Base-by-base conservation (phyloP, 805 yeast species). In the Starmera dryadoides region DNA sequence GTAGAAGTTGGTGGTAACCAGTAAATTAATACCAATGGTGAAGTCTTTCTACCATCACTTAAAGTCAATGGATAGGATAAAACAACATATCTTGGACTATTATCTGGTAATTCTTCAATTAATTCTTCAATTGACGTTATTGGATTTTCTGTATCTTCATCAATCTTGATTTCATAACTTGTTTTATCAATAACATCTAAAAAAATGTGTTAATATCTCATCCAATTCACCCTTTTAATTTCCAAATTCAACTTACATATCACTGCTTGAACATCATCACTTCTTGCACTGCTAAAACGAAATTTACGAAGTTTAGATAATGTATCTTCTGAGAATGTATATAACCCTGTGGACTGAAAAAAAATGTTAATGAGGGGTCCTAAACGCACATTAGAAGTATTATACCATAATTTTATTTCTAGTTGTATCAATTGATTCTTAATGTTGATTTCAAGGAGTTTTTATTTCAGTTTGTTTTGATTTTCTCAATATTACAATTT, bases 1-100 rank as follows among this genome's bases (percentile, higher is more conserved):
- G 85, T 81, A n/a, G 86, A 71, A 0, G 95, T 86, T 20, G 81
- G 81, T 4, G 97, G 97, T 43, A 86, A 73, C 80, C 89, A 89
- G 59, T 87, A 89, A n/a, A 89, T 50, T 56, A 89, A 59, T 2
- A 88, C 86, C 44, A 83, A 70, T 3, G 96, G 96, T 9, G 76
- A 70, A 35, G 78, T 72, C 51, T 74, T 70, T 40, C 94, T 69
- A 0, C 95, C 95, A 50, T 88, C 96, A 25, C 64, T 56, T 8
- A 73, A 59, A 19, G 73, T 75, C 50, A 79, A 60, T 6, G 96
- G 96, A 51, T 86, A 81, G 11, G 94, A 85, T 41, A 87, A 59
- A 6, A 87, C 68, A 6, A 88, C 64, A 53, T 70, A 88, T 42
- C 96, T 64, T 12, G 96, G 95, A 11, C 80, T 61, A 52, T 79